These are phyloP conservation scores for Lipomyces chichibuensis DNA, from an alignment of 805 yeast genomes.

Conservation along the genomic window DNA sequence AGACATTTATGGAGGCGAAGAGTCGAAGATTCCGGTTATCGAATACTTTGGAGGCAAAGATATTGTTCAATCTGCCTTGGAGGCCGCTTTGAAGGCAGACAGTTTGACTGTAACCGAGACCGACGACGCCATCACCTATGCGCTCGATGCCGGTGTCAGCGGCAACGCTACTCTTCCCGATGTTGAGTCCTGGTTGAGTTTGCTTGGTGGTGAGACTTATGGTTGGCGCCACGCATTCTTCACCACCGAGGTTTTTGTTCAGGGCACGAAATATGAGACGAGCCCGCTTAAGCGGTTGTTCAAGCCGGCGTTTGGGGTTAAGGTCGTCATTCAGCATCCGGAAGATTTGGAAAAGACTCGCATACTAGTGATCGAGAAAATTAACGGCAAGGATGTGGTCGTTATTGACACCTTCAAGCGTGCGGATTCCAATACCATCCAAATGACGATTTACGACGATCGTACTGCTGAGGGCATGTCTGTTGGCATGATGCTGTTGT, in stretches of 20 bases:
- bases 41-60: conserved; percentile 82
- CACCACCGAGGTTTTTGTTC: conserved; percentile 76
- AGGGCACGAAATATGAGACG: conserved; percentile 74
- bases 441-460: conserved; percentile 77
- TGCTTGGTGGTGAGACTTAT: conserved; percentile 75
- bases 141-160: conserved; percentile 35
- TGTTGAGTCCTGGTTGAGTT: conserved; percentile 67
- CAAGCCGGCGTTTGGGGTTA: conserved; percentile 68
- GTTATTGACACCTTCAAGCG: conserved; percentile 63
- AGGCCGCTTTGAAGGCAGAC: conserved; percentile 33
- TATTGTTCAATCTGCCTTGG: conserved; percentile 44
- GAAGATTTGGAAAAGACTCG: conserved; percentile 58
- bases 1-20: conserved; percentile 73
- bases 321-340: conserved; percentile 62
- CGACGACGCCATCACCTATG: conserved; percentile 16
- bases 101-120: conserved; percentile 40
- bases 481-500: conserved; percentile 74
- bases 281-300: conserved; percentile 83
- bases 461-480: conserved; percentile 80
- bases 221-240: conserved; percentile 94
- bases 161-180: conserved; percentile 45
- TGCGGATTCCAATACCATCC: conserved; percentile 56
- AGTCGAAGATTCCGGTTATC: conserved; percentile 75
- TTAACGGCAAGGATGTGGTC: conserved; percentile 64
- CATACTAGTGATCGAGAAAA: conserved; percentile 67